phyloP scores from a whole-genome alignment of 257 asterid species.

The Datura wrightii region DNA sequence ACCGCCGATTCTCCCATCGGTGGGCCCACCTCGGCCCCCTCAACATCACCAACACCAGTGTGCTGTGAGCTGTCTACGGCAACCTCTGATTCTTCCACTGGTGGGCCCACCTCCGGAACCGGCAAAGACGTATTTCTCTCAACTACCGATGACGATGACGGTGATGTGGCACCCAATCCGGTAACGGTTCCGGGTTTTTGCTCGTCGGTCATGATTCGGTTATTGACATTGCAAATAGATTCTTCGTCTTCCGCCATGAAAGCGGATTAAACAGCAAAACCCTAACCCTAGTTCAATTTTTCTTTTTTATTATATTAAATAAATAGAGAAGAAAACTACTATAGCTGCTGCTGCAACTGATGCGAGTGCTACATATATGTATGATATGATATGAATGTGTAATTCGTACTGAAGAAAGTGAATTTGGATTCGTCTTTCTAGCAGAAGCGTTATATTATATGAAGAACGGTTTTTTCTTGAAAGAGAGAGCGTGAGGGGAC shows the following conservation, averaged over 20 bases:
- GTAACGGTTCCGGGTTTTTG: neutral
- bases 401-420: neutral
- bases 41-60: neutral
- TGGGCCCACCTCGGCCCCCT: neutral
- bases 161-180: slow-evolving; percentile 9
- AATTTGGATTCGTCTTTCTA: neutral
- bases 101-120: neutral
- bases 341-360: neutral
- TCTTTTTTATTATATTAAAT: neutral
- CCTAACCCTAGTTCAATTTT: slow-evolving; percentile 23
- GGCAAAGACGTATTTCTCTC: neutral
- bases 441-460: neutral
- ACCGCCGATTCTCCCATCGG: neutral
- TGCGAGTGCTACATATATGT: neutral
- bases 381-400: neutral
- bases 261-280: slow-evolving; percentile 24
- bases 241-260: slow-evolving; percentile 28
- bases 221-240: slow-evolving; percentile 5
- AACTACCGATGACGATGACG: neutral
- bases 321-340: slow-evolving; percentile 2
- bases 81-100: slow-evolving; percentile 1
- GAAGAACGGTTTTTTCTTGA: neutral
- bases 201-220: neutral
- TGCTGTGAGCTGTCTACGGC: neutral
- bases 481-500: neutral